Percentiles rank a stretch among this genome's conserved stretches.
These are phyloP conservation scores for Pseudozyma pruni DNA, from an alignment of 1,284 basidiomycete species.

Conservation along the genomic window DNA sequence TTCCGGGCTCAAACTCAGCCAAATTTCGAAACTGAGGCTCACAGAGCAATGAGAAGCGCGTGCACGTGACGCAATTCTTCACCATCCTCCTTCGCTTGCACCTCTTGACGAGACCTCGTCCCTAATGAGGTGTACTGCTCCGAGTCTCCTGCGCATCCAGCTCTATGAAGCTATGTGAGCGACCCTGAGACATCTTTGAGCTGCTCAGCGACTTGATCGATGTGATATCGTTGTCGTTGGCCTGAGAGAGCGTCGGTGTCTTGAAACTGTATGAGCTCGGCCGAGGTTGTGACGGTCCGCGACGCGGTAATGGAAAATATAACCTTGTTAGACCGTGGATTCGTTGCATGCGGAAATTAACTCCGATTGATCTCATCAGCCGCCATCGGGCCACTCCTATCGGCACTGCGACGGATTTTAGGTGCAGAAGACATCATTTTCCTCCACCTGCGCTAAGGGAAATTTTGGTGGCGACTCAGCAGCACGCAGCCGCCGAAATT, in stretches of 20 bases:
- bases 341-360: no score
- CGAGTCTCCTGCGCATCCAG: no score
- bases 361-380: no score
- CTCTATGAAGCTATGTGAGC: no score
- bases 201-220: neutral
- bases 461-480: constrained; percentile 12
- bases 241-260: neutral
- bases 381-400: no score
- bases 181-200: no score
- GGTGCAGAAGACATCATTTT: constrained; percentile 2
- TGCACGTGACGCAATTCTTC: no score
- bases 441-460: constrained; percentile 17
- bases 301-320: no score
- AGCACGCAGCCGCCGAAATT: constrained; percentile 7
- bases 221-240: neutral
- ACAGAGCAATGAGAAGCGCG: neutral
- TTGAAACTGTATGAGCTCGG: constrained; percentile 15
- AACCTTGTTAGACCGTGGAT: no score
- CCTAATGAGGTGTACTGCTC: no score
- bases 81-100: neutral
- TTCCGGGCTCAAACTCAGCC: neutral
- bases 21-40: neutral
- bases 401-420: no score
- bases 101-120: neutral
- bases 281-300: no score